Evolutionary conservation across 805 yeast species (phyloP), one percentile per base, ranked within the genome.

Genomic region (Lipomyces starkeyi): DNA sequence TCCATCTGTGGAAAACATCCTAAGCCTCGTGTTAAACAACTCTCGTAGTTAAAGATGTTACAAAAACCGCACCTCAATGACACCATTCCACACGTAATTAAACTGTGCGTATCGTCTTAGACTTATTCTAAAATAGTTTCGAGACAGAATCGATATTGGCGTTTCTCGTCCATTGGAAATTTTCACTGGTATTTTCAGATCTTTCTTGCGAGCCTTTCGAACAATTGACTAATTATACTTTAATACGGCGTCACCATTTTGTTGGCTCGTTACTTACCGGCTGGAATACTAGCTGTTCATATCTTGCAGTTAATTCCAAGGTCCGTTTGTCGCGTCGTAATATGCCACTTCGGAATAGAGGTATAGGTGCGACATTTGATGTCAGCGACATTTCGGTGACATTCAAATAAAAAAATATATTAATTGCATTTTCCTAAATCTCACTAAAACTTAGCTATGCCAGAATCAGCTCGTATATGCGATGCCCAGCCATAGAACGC

Each of bases 1-100:
- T 63, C 59, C 54, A 52, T 17, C 61, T 60, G 27, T 49, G 58
- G 20, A 47, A 35, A 4, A 63, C 66, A 14, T 78, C 81, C 61
- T 63, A 29, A 22, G 34, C 8, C 9, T 14, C 17, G 9, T 5
- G 49, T 43, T n/a, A 43, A n/a, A 5, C 49, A 1, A 17, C 49
- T n/a, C 9, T 43, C 22, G 49, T n/a, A 6, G n/a, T n/a, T 8
- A 6, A 17, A 43, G 2, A 1, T 17, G n/a, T 17, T 6, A 43
- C 49, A 8, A 5, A 43, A n/a, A 13, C 3, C 20, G 20, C 49
- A 43, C 49, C 49, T 43, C 49, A 43, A 43, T 17, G 11, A 43
- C 49, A 43, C 49, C 49, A 43, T 43, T 43, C 49, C 49, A 43
- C 22, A 43, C 25, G 49, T 43, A 43, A 43, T 43, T 43, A 43